Evolutionary conservation across 2,329 filamentous ascomycete species (phyloP).

Genomic region (Fusarium decemcellulare): DNA sequence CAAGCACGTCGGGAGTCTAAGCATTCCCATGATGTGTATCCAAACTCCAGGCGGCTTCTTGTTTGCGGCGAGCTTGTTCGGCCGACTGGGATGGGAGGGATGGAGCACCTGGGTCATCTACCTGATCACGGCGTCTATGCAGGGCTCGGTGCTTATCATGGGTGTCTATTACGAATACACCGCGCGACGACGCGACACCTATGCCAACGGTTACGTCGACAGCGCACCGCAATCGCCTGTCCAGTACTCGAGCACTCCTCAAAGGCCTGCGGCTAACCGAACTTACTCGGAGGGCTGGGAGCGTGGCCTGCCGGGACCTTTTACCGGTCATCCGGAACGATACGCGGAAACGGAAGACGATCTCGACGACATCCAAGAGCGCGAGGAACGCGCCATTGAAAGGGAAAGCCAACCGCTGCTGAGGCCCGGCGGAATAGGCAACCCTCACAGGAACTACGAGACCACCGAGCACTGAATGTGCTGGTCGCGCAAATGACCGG

Average conservation of each 20-base stretch:
- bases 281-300: conserved; percentile 67
- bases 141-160: conserved; percentile 85
- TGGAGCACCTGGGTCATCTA: conserved; percentile 98
- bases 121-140: conserved; percentile 86
- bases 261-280: conserved; percentile 56
- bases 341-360: conserved; percentile 68
- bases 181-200: conserved; percentile 51
- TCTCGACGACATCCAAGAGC: conserved; percentile 63
- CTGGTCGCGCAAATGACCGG: conserved; percentile 2
- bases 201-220: conserved; percentile 41
- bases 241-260: conserved; percentile 45
- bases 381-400: conserved; percentile 65
- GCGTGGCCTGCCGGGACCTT: conserved; percentile 64
- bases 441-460: conserved; percentile 58
- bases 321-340: conserved; percentile 66
- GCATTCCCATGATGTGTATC: conserved; percentile 98
- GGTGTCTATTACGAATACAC: conserved; percentile 81
- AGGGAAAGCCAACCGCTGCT: conserved; percentile 66
- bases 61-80: conserved; percentile 88
- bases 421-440: conserved; percentile 65
- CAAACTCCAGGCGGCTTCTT: conserved; percentile 94
- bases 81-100: conserved; percentile 82
- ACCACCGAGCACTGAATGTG: conserved; percentile 41
- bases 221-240: conserved; percentile 48
- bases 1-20: conserved; percentile 90